phyloP scores from a whole-genome alignment of 495 filamentous ascomycete species.

The Aspergillus nanangensis region DNA sequence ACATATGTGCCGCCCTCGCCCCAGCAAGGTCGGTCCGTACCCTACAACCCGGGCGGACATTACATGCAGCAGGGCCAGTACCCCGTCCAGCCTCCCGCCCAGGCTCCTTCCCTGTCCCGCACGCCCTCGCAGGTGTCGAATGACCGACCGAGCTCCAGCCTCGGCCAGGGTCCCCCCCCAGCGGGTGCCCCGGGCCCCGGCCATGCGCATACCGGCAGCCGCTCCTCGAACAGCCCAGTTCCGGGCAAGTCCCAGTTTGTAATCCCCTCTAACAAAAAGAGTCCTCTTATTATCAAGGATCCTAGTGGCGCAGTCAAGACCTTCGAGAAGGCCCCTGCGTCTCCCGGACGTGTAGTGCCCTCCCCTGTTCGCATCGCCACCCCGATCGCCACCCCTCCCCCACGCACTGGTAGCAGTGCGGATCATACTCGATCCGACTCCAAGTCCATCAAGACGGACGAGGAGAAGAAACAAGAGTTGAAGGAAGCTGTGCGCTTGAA shows the following conservation, averaged over 20 bases:
- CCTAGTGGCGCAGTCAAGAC: conserved; percentile 62
- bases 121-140: conserved; percentile 75
- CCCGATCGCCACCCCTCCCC: conserved; percentile 60
- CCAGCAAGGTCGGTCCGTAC: conserved; percentile 49
- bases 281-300: conserved; percentile 74
- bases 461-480: conserved; percentile 67
- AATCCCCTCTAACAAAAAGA: conserved; percentile 57
- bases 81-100: conserved; percentile 49
- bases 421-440: conserved; percentile 58
- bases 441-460: conserved; percentile 57
- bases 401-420: conserved; percentile 46
- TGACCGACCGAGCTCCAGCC: conserved; percentile 75
- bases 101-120: conserved; percentile 71
- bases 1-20: conserved; percentile 49
- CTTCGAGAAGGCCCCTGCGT: conserved; percentile 53
- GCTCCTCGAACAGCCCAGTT: conserved; percentile 49
- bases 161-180: conserved; percentile 61
- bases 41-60: conserved; percentile 40
- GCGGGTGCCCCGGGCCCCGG: conserved; percentile 53
- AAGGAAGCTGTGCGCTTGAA: conserved; percentile 62
- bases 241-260: conserved; percentile 45
- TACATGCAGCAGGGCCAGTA: conserved; percentile 50
- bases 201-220: conserved; percentile 56
- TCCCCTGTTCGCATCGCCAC: conserved; percentile 59
- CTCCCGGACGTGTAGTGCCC: conserved; percentile 50